phyloP scores from a whole-genome alignment of 2,329 filamentous ascomycete species.

The Alternaria angustiovoidea region DNA sequence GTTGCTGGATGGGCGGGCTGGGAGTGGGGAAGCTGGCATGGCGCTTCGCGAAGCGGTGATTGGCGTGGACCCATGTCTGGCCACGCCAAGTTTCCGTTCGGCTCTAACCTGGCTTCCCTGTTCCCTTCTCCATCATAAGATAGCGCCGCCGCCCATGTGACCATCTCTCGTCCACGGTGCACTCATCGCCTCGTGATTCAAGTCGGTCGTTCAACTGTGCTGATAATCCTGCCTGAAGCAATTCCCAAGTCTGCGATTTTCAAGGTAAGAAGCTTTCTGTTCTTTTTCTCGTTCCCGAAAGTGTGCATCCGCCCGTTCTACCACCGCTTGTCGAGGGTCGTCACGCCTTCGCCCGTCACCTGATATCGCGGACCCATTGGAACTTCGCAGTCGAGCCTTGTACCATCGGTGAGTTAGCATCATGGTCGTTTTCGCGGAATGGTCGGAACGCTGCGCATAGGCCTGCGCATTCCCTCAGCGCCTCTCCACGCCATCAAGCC shows the following conservation, averaged over 20 bases:
- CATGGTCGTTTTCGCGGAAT: background rate
- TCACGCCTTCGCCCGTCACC: constrained; percentile 6
- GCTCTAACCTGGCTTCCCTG: constrained; percentile 8
- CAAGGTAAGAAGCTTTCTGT: constrained; percentile 9
- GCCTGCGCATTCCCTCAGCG: background rate
- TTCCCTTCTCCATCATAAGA: constrained; percentile 3
- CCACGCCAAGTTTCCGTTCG: constrained; percentile 9
- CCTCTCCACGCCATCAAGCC: constrained; percentile 11
- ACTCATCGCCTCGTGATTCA: constrained; percentile 21
- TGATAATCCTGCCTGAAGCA: constrained; percentile 4
- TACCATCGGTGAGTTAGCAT: constrained; percentile 12
- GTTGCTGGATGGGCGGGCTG: constrained; percentile 16
- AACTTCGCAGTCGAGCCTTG: constrained; percentile 8
- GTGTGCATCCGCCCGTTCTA: background rate
- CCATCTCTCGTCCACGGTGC: constrained; percentile 6
- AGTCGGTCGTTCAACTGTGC: constrained; percentile 7
- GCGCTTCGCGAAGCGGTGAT: constrained; percentile 14
- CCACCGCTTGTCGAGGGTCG: background rate
- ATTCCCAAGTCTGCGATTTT: background rate
- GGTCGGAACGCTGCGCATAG: background rate
- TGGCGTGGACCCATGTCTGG: constrained; percentile 6
- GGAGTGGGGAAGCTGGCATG: constrained; percentile 19
- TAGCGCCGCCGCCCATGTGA: constrained; percentile 17
- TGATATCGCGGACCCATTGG: constrained; percentile 9
- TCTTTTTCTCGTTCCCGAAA: constrained; percentile 6